phyloP scores from a whole-genome alignment of 495 filamentous ascomycete genomes.

The Tetracladium marchalianum region DNA sequence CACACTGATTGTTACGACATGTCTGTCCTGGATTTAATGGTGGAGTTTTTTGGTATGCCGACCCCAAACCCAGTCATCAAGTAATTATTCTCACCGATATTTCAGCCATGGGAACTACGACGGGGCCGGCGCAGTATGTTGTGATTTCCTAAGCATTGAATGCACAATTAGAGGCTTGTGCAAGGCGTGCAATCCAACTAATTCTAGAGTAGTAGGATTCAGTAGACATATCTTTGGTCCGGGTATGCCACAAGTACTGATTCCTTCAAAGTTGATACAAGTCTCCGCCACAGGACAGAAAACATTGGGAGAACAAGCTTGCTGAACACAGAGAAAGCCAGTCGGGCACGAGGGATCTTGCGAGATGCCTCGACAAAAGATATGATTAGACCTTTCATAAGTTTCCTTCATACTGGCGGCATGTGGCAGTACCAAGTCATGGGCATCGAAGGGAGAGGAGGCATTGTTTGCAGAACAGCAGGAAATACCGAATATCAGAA shows the following conservation, averaged over 20 bases:
- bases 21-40: neutral
- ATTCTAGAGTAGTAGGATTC: neutral
- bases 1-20: neutral
- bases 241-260: too few species aligned
- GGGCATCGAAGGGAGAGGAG: too few species aligned
- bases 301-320: neutral
- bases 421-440: too few species aligned
- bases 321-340: neutral
- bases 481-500: too few species aligned
- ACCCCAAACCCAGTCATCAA: neutral
- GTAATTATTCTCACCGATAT: neutral
- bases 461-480: too few species aligned
- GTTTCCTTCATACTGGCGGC: too few species aligned
- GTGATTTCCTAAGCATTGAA: conserved; percentile 1
- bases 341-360: conserved; percentile 1
- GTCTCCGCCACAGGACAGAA: too few species aligned
- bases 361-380: neutral
- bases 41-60: neutral
- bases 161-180: neutral
- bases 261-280: too few species aligned
- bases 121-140: neutral
- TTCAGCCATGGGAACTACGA: conserved; percentile 2
- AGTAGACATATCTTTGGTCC: neutral
- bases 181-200: conserved; percentile 1
- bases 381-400: too few species aligned